Evolutionary conservation across 495 filamentous ascomycete species (phyloP).

Genomic region (Poronia punctata): DNA sequence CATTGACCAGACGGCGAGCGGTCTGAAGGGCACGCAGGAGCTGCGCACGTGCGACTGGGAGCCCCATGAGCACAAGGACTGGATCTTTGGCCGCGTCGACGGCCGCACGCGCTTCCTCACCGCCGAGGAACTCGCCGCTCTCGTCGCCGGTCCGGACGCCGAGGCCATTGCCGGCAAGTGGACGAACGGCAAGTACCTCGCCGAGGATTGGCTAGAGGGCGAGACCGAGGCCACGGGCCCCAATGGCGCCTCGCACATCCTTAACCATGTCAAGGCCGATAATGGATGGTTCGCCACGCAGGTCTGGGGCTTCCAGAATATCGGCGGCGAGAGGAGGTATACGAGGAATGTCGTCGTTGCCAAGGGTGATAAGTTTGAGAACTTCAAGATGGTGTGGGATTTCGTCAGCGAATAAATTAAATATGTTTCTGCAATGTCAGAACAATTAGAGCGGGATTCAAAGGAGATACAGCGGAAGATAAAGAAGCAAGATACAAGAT

Average conservation of each 20-base stretch:
- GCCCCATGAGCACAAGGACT: slow-evolving; percentile 65
- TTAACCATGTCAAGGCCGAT: slow-evolving; percentile 46
- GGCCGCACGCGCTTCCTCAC: slow-evolving; percentile 53
- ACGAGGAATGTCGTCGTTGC: slow-evolving; percentile 56
- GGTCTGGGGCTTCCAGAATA: slow-evolving; percentile 46
- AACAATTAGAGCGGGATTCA: too few species aligned
- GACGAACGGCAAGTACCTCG: slow-evolving; percentile 34
- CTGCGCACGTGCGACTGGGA: slow-evolving; percentile 62
- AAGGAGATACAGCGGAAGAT: too few species aligned
- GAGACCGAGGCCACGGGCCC: slow-evolving; percentile 43
- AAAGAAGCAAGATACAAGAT: too few species aligned
- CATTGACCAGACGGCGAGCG: slow-evolving; percentile 70
- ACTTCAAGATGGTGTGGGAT: slow-evolving; percentile 69
- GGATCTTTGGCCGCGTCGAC: slow-evolving; percentile 68
- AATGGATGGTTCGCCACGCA: slow-evolving; percentile 54
- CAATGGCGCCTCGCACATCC: slow-evolving; percentile 39
- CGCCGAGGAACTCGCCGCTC: slow-evolving; percentile 19
- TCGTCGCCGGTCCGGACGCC: slow-evolving; percentile 6
- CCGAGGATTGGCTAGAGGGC: slow-evolving; percentile 46
- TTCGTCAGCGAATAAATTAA: slow-evolving; percentile 26
- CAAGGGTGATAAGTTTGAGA: slow-evolving; percentile 56
- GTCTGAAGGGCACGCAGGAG: slow-evolving; percentile 66
- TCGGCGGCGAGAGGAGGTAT: slow-evolving; percentile 57
- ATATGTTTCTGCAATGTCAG: background rate
- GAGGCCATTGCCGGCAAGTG: slow-evolving; percentile 16